phyloP scores from a whole-genome alignment of 2,329 filamentous ascomycete genomes.

The Trichoderma sp. region DNA sequence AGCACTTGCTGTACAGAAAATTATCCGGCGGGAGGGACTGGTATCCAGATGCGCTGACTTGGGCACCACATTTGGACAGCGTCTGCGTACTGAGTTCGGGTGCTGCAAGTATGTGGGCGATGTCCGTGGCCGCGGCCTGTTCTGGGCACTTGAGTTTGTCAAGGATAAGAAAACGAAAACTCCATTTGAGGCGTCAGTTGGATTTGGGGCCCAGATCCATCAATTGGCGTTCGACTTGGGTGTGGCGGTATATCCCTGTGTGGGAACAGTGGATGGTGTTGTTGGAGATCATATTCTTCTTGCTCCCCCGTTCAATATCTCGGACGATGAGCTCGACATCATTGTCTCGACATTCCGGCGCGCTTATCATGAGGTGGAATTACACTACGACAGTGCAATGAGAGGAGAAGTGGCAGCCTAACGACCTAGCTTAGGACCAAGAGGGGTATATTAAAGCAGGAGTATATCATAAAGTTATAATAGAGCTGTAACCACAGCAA shows the following conservation, averaged over 20 bases:
- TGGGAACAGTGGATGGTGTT: slow-evolving; percentile 60
- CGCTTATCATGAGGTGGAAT: background rate
- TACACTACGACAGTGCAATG: background rate
- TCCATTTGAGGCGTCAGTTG: slow-evolving; percentile 33
- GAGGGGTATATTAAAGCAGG: background rate
- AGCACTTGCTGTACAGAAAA: slow-evolving; percentile 34
- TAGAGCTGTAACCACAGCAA: background rate
- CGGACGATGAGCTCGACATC: background rate
- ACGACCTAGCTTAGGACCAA: background rate
- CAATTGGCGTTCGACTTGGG: slow-evolving; percentile 22
- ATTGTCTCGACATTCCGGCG: background rate
- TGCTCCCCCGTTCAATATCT: background rate
- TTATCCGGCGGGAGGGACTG: slow-evolving; percentile 58
- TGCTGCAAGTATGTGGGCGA: slow-evolving; percentile 56
- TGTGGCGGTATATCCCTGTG: slow-evolving; percentile 60
- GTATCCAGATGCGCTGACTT: slow-evolving; percentile 55
- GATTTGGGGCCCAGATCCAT: background rate
- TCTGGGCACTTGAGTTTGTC: slow-evolving; percentile 52
- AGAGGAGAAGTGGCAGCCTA: background rate
- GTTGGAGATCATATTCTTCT: slow-evolving; percentile 58
- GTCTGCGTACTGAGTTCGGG: slow-evolving; percentile 33
- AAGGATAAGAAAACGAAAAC: slow-evolving; percentile 37
- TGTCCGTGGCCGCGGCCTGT: slow-evolving; percentile 59
- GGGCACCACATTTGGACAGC: background rate
- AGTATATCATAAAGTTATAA: background rate